These are phyloP conservation scores for Colletotrichum melonis DNA, from an alignment of 2,329 filamentous ascomycete genomes.

Conservation along the genomic window DNA sequence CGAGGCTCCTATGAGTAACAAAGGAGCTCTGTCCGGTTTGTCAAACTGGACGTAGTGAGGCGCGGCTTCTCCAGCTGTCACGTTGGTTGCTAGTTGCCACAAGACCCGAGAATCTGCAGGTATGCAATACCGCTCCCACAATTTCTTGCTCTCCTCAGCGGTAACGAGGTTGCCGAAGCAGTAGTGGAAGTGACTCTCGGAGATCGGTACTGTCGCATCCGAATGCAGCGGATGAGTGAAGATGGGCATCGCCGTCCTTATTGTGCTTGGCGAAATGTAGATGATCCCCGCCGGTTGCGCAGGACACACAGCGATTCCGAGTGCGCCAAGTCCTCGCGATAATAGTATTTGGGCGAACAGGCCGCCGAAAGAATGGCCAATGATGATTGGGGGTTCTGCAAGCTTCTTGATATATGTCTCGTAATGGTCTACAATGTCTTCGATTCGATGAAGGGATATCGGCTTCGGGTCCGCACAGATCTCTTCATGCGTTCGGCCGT, in stretches of 20 bases:
- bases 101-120: constrained; percentile 38
- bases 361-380: constrained; percentile 40
- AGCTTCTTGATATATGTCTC: constrained; percentile 37
- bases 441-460: constrained; percentile 35
- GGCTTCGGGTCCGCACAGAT: constrained; percentile 36
- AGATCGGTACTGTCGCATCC: constrained; percentile 34
- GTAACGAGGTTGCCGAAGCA: constrained; percentile 39
- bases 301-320: constrained; percentile 37
- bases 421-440: constrained; percentile 38
- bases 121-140: constrained; percentile 38
- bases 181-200: constrained; percentile 38
- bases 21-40: constrained; percentile 25
- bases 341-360: constrained; percentile 39
- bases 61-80: constrained; percentile 12
- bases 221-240: constrained; percentile 37
- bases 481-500: constrained; percentile 37
- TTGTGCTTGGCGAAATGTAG: constrained; percentile 31
- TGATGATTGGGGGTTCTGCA: constrained; percentile 37
- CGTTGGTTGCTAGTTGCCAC: constrained; percentile 37
- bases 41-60: constrained; percentile 33
- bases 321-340: constrained; percentile 34
- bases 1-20: constrained; percentile 36
- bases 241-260: constrained; percentile 35
- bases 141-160: constrained; percentile 27
- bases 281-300: constrained; percentile 39